phyloP scores from a whole-genome alignment of 1,284 basidiomycete genomes.

The Ceratobasidium sp. region DNA sequence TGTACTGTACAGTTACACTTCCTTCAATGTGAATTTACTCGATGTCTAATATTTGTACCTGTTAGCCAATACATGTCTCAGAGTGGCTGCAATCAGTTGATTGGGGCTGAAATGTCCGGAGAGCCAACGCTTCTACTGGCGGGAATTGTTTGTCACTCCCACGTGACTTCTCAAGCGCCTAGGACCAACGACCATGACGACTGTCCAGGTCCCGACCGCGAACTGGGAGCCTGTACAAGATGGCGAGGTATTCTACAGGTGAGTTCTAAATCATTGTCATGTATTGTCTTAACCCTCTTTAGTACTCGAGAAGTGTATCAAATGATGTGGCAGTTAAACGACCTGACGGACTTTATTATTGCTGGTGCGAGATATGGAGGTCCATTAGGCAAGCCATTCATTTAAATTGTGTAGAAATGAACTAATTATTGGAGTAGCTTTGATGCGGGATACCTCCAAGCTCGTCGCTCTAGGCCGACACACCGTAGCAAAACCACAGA shows the following conservation, averaged over 20 bases:
- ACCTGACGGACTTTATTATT: constrained; percentile 82
- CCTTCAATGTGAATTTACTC: neutral
- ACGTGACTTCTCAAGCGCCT: neutral
- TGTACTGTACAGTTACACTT: too few relatives aligned
- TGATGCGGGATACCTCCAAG: constrained; percentile 88
- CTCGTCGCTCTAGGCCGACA: constrained; percentile 78
- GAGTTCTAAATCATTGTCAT: neutral
- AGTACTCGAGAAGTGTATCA: constrained; percentile 83
- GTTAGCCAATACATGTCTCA: too few relatives aligned
- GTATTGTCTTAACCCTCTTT: neutral
- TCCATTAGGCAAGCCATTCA: constrained; percentile 73
- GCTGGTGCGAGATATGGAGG: constrained; percentile 88
- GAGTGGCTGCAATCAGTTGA: too few relatives aligned
- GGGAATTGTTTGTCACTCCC: neutral
- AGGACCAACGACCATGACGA: constrained; percentile 39
- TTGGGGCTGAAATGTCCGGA: too few relatives aligned
- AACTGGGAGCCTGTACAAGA: constrained; percentile 85
- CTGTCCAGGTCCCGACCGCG: constrained; percentile 67
- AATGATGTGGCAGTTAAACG: constrained; percentile 80
- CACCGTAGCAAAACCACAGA: constrained; percentile 75
- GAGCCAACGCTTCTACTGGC: neutral
- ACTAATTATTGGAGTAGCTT: constrained; percentile 63
- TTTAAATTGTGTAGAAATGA: neutral
- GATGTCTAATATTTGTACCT: too few relatives aligned
- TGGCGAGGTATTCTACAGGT: constrained; percentile 79